phyloP scores from a whole-genome alignment of 345 rosid species.

The Hypericum androsaemum region DNA sequence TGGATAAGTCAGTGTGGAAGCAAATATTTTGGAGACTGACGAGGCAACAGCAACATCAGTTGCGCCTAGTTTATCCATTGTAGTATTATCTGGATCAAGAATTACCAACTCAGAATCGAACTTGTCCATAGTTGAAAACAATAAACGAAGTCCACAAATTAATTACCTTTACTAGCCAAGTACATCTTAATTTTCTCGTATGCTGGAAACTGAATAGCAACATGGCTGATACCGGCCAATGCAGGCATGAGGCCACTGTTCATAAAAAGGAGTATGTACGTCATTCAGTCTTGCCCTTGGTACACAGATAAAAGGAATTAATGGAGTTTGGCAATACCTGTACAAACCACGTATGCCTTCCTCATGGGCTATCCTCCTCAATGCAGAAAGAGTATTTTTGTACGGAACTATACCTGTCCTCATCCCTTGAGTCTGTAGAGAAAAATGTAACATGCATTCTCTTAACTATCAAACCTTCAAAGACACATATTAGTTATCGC shows the following conservation, averaged over 20 bases:
- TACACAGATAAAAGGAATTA: not conserved
- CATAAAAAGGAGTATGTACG: slow-evolving; percentile 6
- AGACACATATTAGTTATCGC: not conserved
- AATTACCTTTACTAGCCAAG: slow-evolving; percentile 53
- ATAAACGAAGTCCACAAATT: not conserved
- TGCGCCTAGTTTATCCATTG: slow-evolving; percentile 58
- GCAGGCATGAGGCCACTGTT: slow-evolving; percentile 84
- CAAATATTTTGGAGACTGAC: slow-evolving; percentile 77
- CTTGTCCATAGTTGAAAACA: not conserved
- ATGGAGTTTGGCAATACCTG: slow-evolving; percentile 29
- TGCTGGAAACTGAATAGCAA: slow-evolving; percentile 82
- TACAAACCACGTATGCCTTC: slow-evolving; percentile 85
- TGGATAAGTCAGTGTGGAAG: slow-evolving; percentile 84
- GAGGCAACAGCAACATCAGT: slow-evolving; percentile 83
- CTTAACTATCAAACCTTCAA: slow-evolving; percentile 1
- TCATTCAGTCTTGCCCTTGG: not conserved
- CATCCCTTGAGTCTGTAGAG: slow-evolving; percentile 69
- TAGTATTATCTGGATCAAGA: slow-evolving; percentile 37
- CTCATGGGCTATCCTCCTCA: slow-evolving; percentile 66
- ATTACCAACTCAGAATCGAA: not conserved
- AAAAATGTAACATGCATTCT: slow-evolving; percentile 2
- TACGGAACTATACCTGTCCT: slow-evolving; percentile 57
- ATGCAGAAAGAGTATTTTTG: slow-evolving; percentile 60
- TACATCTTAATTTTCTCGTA: slow-evolving; percentile 63
- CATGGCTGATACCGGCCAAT: slow-evolving; percentile 85